Base-by-base conservation (phyloP, 495 filamentous ascomycete species). In the Lophiotrema nucula region DNA sequence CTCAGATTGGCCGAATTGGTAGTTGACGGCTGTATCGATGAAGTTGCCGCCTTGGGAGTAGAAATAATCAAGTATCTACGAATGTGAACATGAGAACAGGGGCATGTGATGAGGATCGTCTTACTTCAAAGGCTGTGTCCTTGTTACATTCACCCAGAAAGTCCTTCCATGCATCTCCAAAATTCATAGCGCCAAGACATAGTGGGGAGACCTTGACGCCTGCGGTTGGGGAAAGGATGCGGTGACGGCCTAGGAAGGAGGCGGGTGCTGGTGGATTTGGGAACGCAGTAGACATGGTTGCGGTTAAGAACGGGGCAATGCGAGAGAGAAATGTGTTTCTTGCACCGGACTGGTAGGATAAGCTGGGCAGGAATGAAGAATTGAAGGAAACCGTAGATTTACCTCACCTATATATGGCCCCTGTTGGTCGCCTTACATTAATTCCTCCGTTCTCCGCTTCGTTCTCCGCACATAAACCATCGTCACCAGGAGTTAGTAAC, bases 11-110 rank as follows among this genome's bases (percentile, higher is more conserved):
- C 82, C 84, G 53, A 70, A 72, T 60, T 90, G 85, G 73, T 92
- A 91, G 68, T 77, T 81, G 65, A 83, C 87, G 41, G 84, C 72
- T 3, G 86, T 90, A 65, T 92, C 88, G 61, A 92, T 83, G 73
- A 90, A 89, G 71, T 92, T 92, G 25, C 88, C 88, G 23, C 84
- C 88, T 22, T 80, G 72, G 6, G 78, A 74, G 46, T 83, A 82
- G 74, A 81, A 88, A 64, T 74, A 81, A 66, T 90, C 86, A 35
- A 91, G 75, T 26, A 91, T 83, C 42, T n/a, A n/a, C n/a, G n/a
- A n/a, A n/a, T n/a, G n/a, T n/a, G n/a, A n/a, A n/a, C n/a, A n/a
- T n/a, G n/a, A n/a, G n/a, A n/a, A n/a, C n/a, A n/a, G n/a, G n/a
- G n/a, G n/a, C n/a, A n/a, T n/a, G n/a, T n/a, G n/a, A n/a, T n/a